Evolutionary conservation across 352 stramenopile species (phyloP).

Genomic region (Pythium sukuiense): DNA sequence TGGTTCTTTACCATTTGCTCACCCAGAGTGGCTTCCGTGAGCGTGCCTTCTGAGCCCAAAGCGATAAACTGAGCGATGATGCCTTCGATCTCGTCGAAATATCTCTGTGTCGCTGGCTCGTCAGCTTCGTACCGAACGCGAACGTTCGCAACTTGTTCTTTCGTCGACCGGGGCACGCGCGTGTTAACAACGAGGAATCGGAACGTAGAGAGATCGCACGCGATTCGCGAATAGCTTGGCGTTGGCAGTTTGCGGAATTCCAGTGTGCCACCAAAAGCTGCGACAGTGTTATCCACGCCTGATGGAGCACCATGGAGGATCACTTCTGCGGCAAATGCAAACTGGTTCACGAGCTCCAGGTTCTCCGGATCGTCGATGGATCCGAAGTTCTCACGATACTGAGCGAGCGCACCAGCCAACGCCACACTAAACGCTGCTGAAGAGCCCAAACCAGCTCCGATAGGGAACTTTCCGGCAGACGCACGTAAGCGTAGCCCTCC

Average conservation of each 20-base stretch:
- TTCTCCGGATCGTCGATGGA: constrained; percentile 12
- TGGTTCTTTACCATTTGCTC: constrained; percentile 76
- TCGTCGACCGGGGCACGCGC: constrained; percentile 87
- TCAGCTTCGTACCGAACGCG: constrained; percentile 60
- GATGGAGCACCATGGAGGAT: constrained; percentile 91
- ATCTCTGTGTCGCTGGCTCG: constrained; percentile 34
- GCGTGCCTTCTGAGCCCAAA: constrained; percentile 33
- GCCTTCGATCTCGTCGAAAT: constrained; percentile 81
- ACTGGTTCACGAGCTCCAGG: constrained; percentile 75
- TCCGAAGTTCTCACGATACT: constrained; percentile 22
- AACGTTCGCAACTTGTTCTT: constrained; percentile 80
- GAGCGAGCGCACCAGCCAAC: constrained; percentile 59
- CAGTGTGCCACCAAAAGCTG: constrained; percentile 84
- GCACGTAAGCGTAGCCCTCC: constrained; percentile 46
- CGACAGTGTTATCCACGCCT: constrained; percentile 92
- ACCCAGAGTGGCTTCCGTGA: constrained; percentile 47
- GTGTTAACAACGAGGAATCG: constrained; percentile 92
- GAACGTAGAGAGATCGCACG: constrained; percentile 61
- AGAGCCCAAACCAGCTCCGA: constrained; percentile 90
- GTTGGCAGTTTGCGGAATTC: constrained; percentile 64
- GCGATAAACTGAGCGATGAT: constrained; percentile 68
- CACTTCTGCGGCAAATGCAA: constrained; percentile 86
- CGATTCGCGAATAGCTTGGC: constrained; percentile 46
- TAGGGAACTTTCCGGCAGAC: constrained; percentile 55
- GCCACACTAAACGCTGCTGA: constrained; percentile 90